Evolutionary conservation across 352 stramenopile genomes (phyloP).

Genomic region (Albugo candida): DNA sequence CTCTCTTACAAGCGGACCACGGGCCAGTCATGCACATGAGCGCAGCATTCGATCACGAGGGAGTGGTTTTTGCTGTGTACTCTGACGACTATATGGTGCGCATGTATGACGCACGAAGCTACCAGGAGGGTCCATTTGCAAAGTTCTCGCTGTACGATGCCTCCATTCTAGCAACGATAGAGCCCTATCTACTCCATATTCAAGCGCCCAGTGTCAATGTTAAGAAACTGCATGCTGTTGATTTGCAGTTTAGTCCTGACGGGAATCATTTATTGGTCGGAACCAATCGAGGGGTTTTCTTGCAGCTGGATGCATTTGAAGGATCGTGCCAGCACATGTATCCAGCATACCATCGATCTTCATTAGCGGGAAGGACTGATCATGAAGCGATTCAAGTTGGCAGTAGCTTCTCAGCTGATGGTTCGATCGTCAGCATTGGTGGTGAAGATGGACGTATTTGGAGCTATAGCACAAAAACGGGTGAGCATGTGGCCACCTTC

Average conservation of each 20-base stretch:
- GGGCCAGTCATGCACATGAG: conserved; percentile 43
- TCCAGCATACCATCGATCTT: neutral
- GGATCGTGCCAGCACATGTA: conserved; percentile 45
- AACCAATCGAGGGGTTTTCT: conserved; percentile 58
- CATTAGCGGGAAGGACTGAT: conserved; percentile 9
- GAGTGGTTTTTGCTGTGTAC: conserved; percentile 73
- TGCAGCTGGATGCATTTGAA: conserved; percentile 74
- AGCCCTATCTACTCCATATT: conserved; percentile 32
- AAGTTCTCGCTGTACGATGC: conserved; percentile 75
- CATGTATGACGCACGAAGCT: conserved; percentile 80
- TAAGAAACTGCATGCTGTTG: conserved; percentile 48
- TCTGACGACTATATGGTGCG: conserved; percentile 69
- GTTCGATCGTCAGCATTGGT: conserved; percentile 47
- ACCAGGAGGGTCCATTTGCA: conserved; percentile 70
- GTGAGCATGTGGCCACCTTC: conserved; percentile 34
- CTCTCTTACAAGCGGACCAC: conserved; percentile 40
- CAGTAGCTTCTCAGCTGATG: conserved; percentile 47
- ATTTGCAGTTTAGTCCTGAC: conserved; percentile 73
- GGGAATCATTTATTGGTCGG: conserved; percentile 69
- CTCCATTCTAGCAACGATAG: conserved; percentile 32
- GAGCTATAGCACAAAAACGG: conserved; percentile 37
- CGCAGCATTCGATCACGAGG: conserved; percentile 58
- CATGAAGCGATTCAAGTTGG: conserved; percentile 34
- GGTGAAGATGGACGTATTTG: conserved; percentile 54
- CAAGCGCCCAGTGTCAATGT: conserved; percentile 29